Base-by-base conservation (phyloP, 148 eudicot species). In the Fagopyrum esculentum region DNA sequence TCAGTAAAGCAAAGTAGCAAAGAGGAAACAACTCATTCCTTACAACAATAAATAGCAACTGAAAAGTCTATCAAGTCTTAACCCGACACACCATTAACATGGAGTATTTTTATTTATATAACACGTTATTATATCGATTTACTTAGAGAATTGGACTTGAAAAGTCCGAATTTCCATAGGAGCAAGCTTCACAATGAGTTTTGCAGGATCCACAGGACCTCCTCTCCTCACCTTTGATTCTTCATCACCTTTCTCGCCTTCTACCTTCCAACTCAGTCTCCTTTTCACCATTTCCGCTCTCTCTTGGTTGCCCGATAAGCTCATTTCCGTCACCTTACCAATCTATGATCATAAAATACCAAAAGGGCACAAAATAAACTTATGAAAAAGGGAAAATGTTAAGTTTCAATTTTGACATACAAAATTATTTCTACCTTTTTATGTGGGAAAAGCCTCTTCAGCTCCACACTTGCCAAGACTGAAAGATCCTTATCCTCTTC, bases 101-200 rank as follows among this genome's bases (percentile, higher is more conserved):
- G 63, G 2, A 11, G 29, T 8, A 29, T 57, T 57, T 19, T 2
- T 17, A 30, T 15, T 63, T 2, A 30, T 17, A 45, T 71, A 71
- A 8, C 82, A 82, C 69, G 84, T 80, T 80, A 82, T 82, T 77
- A 81, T 51, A 75, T 85, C 72, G 45, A 47, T 30, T 0, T 40
- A 40, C 73, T 79, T 76, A 49, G 74, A 79, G 69, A 95, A 86
- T 73, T 87, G 86, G 17, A 95, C 82, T n/a, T 88, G 59, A 73
- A 95, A 82, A 59, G 98, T 92, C 54, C 98, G 86, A 51, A 95
- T 89, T 82, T 95, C 98, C 98, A 95, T 95, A 2, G 98, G 97
- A 2, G 85, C 89, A 74, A 95, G 88, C 78, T 92, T 89, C 45
- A 92, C 84, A 46, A 92, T 79, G 77, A 95, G 84, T 77, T 84